Conservation (phyloP, 2,329 filamentous ascomycete genomes). For the Colletotrichum costaricense region DNA sequence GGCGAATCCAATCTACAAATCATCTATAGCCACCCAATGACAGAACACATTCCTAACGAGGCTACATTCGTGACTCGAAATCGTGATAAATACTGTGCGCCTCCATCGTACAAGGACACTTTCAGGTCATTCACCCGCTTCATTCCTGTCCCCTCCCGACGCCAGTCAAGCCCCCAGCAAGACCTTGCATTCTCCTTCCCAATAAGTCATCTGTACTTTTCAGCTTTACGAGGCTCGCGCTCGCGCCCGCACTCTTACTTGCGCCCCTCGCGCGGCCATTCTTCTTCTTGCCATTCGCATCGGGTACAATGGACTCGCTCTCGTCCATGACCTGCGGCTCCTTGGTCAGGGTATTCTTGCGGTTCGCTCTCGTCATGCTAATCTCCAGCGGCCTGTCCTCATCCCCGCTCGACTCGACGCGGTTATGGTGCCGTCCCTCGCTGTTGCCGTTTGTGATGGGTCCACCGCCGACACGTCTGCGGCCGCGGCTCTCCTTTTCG, state of each 20-base stretch:
- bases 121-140: background rate
- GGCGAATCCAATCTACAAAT: conserved; percentile 27
- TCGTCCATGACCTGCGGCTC: conserved; percentile 37
- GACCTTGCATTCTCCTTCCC: conserved; percentile 67
- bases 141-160: conserved; percentile 51
- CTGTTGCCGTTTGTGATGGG: conserved; percentile 24
- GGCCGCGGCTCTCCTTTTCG: conserved; percentile 24
- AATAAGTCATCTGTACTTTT: conserved; percentile 69
- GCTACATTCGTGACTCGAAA: background rate
- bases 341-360: conserved; percentile 38
- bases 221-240: conserved; percentile 63
- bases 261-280: conserved; percentile 45
- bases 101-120: background rate
- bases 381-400: conserved; percentile 89
- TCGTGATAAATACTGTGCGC: background rate
- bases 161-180: conserved; percentile 65
- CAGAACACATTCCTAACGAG: background rate
- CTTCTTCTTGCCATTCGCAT: conserved; percentile 38
- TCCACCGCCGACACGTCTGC: conserved; percentile 14
- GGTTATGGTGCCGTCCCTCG: conserved; percentile 42
- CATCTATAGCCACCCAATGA: conserved; percentile 7
- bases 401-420: conserved; percentile 76
- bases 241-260: conserved; percentile 56
- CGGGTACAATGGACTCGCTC: conserved; percentile 36
- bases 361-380: conserved; percentile 63